Evolutionary conservation across 805 yeast genomes (phyloP).

Genomic region (Isabelozyma rhagii): DNA sequence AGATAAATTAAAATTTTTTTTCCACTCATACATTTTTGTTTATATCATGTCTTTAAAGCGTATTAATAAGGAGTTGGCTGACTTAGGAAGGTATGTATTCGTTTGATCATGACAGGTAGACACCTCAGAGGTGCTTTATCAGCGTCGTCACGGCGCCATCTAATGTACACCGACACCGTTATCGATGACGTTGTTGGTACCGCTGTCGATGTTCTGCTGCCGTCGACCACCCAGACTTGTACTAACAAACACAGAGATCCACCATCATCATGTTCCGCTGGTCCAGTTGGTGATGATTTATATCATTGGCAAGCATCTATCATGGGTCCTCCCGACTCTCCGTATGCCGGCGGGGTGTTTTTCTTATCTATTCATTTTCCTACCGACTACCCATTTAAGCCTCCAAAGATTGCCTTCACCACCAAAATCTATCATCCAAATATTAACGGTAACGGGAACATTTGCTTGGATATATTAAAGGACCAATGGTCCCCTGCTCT

Average conservation of each 20-base stretch:
- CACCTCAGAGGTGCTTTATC: not conserved
- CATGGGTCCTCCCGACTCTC: conserved; percentile 98
- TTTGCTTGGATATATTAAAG: conserved; percentile 93
- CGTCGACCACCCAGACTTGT: not conserved
- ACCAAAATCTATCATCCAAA: conserved; percentile 97
- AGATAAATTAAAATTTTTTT: not conserved
- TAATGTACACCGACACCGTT: not conserved
- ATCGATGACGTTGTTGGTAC: not conserved
- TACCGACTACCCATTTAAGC: conserved; percentile 98
- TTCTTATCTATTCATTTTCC: conserved; percentile 97
- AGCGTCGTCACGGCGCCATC: not conserved
- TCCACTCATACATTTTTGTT: not conserved
- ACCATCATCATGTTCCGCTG: conserved; percentile 98
- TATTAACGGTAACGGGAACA: conserved; percentile 92
- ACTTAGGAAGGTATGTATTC: conserved; percentile 80
- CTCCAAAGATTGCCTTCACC: conserved; percentile 85
- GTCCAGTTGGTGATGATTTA: conserved; percentile 96
- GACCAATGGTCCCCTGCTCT: conserved; percentile 99
- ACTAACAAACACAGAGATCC: conserved; percentile 69
- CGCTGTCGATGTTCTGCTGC: not conserved
- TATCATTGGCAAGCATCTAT: conserved; percentile 99
- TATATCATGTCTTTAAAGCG: conserved; percentile 82
- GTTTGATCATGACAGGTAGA: not conserved
- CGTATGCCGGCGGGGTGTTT: conserved; percentile 86
- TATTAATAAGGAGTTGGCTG: conserved; percentile 92